phyloP scores from a whole-genome alignment of 1,284 basidiomycete species.

The Moesziomyces parantarcticus region DNA sequence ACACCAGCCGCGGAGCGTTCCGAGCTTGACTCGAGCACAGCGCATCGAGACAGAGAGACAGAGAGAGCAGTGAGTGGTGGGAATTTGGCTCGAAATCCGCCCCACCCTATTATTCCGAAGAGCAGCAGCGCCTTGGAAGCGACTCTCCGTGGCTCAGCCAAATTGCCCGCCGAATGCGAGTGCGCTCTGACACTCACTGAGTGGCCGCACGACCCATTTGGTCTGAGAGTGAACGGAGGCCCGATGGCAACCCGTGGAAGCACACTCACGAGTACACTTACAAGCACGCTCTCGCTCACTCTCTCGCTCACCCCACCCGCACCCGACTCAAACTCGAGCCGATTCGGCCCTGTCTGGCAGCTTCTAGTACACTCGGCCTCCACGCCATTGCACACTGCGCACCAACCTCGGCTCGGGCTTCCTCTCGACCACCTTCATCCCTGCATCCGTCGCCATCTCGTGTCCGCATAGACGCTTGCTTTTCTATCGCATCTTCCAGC shows the following conservation, averaged over 20 bases:
- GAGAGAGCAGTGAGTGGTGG: too few relatives aligned
- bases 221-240: too few relatives aligned
- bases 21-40: too few relatives aligned
- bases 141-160: not conserved
- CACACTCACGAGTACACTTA: too few relatives aligned
- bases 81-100: not conserved
- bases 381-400: not conserved
- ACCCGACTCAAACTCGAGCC: not conserved
- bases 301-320: too few relatives aligned
- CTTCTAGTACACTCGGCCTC: not conserved
- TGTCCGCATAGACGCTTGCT: not conserved
- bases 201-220: too few relatives aligned
- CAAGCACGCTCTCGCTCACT: too few relatives aligned
- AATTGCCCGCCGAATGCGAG: too few relatives aligned
- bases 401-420: not conserved
- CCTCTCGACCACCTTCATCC: not conserved
- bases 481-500: not conserved
- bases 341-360: not conserved
- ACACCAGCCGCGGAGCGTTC: too few relatives aligned
- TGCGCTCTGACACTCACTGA: too few relatives aligned
- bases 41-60: too few relatives aligned
- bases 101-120: not conserved
- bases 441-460: not conserved
- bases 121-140: not conserved
- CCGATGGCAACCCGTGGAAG: too few relatives aligned